These are phyloP conservation scores for Paracoccidioides lutzii DNA, from an alignment of 2,329 filamentous ascomycete genomes.

Conservation along the genomic window DNA sequence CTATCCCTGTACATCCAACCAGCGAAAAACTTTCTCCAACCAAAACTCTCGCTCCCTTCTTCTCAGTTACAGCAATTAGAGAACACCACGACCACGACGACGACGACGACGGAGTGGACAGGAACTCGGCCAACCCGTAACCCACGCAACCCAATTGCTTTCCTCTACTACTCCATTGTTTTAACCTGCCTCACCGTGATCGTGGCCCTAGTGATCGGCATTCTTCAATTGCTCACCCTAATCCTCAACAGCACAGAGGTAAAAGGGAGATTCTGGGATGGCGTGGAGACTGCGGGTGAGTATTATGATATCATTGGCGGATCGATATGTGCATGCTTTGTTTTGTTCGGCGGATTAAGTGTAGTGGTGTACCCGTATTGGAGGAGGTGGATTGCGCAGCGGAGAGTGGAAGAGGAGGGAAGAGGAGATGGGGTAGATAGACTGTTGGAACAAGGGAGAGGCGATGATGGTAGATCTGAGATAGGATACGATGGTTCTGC, in stretches of 20 bases:
- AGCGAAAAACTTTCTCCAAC: slow-evolving; percentile 27
- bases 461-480: background rate
- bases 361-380: slow-evolving; percentile 69
- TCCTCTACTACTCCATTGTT: slow-evolving; percentile 86
- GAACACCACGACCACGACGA: background rate
- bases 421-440: background rate
- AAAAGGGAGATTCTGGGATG: slow-evolving; percentile 76
- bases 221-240: slow-evolving; percentile 70
- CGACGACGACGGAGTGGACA: background rate
- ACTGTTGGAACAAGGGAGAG: slow-evolving; percentile 10
- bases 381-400: slow-evolving; percentile 46
- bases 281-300: slow-evolving; percentile 61
- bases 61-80: background rate
- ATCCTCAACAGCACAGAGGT: slow-evolving; percentile 63
- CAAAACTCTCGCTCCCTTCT: slow-evolving; percentile 10
- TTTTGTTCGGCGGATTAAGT: slow-evolving; percentile 61
- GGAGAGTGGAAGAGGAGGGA: background rate
- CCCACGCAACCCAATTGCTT: slow-evolving; percentile 70
- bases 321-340: slow-evolving; percentile 70
- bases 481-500: background rate
- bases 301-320: slow-evolving; percentile 80
- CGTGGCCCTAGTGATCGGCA: slow-evolving; percentile 73
- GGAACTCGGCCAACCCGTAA: slow-evolving; percentile 37
- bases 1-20: slow-evolving; percentile 71
- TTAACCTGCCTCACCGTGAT: slow-evolving; percentile 71